Evolutionary conservation across 2,329 filamentous ascomycete species (phyloP), one percentile per base, ranked within the genome.

Genomic region (Monilinia vaccinii-corymbosi): DNA sequence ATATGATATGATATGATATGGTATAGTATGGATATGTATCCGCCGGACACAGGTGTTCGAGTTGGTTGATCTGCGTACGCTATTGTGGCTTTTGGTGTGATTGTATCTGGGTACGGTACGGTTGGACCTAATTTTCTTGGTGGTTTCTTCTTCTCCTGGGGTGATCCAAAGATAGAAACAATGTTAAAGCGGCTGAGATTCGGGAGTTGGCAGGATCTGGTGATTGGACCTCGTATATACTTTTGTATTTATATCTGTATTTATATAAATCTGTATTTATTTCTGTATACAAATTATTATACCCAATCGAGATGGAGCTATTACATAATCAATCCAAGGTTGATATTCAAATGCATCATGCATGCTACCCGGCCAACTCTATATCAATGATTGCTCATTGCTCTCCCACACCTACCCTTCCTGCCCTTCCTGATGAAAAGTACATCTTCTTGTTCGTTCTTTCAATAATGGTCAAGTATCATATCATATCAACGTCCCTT

Each of bases 41-140:
- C 38, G 50, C 32, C 42, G 23, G 25, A 18, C 18, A 32, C 36
- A 44, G 21, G 50, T 53, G 50, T 53, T 34, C 23, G 21, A 31
- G 50, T 3, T 42, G 36, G 31, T 44, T 53, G 50, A 53, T 53
- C 40, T 44, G 51, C 51, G 51, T 53, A 53, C 25, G 28, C 51
- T 44, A 42, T 53, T 53, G 51, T 53, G 51, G 51, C 50, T 53
- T 53, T 53, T 53, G 50, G 38, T 53, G 50, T 44, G n/a, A 32
- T 11, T 23, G 38, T 44, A 38, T 42, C 38, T 18, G 38, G 36
- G 50, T 42, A 51, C 21, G 36, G 47, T 49, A 38, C 13, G 49
- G 31, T 25, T 42, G 34, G n/a, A 13, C 42, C 28, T 53, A 16
- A 53, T 16, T 21, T 53, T 53, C 50, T 53, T 42, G 18, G 50